A percentile compares a stretch with the other conserved stretches of the same genome.
These are phyloP conservation scores for Salvia splendens DNA, from an alignment of 257 asterid species.

Conservation along the genomic window DNA sequence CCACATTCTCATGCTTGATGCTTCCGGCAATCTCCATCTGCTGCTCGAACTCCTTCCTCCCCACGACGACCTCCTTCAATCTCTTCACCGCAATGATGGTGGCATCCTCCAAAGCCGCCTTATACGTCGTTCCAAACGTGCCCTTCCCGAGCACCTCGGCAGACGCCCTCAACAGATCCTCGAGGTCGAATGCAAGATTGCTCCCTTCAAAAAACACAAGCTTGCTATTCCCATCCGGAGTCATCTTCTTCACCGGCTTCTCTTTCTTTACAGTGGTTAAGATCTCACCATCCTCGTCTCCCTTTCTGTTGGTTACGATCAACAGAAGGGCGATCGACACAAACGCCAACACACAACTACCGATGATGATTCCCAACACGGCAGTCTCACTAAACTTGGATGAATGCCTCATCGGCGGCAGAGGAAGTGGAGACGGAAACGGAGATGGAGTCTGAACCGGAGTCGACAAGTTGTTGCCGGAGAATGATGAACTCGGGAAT, in stretches of 20 bases:
- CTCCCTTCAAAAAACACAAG: constrained; percentile 60
- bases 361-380: constrained; percentile 47
- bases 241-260: constrained; percentile 34
- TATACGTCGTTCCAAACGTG: constrained; percentile 64
- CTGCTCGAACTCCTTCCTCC: constrained; percentile 67
- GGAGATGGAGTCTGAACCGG: constrained; percentile 28
- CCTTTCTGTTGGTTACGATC: constrained; percentile 37
- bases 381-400: constrained; percentile 40
- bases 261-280: constrained; percentile 33
- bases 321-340: constrained; percentile 40
- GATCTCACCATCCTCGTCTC: background rate
- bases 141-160: constrained; percentile 90
- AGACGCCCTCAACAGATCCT: constrained; percentile 80
- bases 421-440: constrained; percentile 29
- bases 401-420: constrained; percentile 24
- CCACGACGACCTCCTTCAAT: constrained; percentile 60
- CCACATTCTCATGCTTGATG: constrained; percentile 58
- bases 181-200: constrained; percentile 69
- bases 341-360: constrained; percentile 44
- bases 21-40: constrained; percentile 70
- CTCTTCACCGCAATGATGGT: constrained; percentile 67
- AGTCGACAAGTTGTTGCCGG: constrained; percentile 42
- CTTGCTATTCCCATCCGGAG: constrained; percentile 45
- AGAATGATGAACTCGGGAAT: constrained; percentile 45
- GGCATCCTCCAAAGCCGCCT: constrained; percentile 73